Conservation (phyloP, 352 stramenopile genomes). For the Blastocystis sp. region DNA sequence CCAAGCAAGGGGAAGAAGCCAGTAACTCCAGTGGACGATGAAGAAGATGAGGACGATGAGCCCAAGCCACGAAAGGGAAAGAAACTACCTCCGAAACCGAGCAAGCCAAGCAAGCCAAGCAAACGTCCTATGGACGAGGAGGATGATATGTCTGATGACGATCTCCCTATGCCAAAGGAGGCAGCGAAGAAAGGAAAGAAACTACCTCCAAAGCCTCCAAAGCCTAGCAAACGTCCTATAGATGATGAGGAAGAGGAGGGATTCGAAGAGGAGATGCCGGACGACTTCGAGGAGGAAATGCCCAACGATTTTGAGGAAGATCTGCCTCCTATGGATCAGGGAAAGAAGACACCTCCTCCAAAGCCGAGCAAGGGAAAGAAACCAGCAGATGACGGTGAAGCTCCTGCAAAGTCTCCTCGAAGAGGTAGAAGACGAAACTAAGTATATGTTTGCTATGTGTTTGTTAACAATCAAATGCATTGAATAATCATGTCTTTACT, state of each 20-base stretch:
- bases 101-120: background rate
- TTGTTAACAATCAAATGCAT: background rate
- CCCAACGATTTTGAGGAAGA: slow-evolving; percentile 44
- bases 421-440: slow-evolving; percentile 34
- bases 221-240: background rate
- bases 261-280: background rate
- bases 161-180: background rate
- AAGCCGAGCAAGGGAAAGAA: background rate
- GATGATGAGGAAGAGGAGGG: background rate
- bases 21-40: background rate
- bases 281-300: background rate
- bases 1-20: slow-evolving; percentile 3
- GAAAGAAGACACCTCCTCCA: background rate
- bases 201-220: background rate
- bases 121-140: background rate
- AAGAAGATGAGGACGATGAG: background rate
- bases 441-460: background rate
- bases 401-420: background rate
- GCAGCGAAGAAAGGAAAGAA: background rate
- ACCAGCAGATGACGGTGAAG: background rate
- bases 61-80: background rate
- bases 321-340: background rate
- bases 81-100: background rate
- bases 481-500: background rate
- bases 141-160: background rate